Conservation (phyloP, 441 rosid genomes). For the Pelargonium citronellum region DNA sequence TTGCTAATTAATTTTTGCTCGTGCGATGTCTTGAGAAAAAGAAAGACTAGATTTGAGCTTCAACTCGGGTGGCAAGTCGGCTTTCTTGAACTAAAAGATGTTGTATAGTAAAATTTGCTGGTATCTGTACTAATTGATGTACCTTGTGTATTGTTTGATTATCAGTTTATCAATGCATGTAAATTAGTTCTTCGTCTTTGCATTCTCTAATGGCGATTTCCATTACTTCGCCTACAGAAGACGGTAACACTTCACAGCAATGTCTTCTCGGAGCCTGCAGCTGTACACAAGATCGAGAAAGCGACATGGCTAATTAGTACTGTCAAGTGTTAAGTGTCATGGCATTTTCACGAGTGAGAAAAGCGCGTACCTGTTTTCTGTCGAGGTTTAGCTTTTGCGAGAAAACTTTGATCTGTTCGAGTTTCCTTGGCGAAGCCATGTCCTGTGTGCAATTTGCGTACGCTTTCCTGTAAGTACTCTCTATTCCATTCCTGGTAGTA, state of each 20-base stretch:
- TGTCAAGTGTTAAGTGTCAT: background rate
- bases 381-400: constrained; percentile 51
- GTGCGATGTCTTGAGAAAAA: background rate
- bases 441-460: constrained; percentile 42
- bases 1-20: background rate
- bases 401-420: constrained; percentile 57
- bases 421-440: constrained; percentile 46
- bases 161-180: constrained; percentile 38
- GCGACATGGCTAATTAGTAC: too few relatives aligned
- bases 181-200: constrained; percentile 54
- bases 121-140: background rate
- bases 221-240: constrained; percentile 42
- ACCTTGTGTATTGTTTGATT: background rate
- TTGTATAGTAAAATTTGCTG: too few relatives aligned
- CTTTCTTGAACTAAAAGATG: too few relatives aligned
- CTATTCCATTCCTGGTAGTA: constrained; percentile 24
- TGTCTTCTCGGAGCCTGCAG: constrained; percentile 76
- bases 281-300: constrained; percentile 29
- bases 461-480: constrained; percentile 45
- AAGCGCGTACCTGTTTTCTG: constrained; percentile 45
- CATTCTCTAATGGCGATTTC: constrained; percentile 70
- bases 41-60: background rate
- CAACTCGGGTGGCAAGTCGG: too few relatives aligned
- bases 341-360: background rate
- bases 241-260: constrained; percentile 70